A percentile compares a stretch with the other conserved stretches of the same genome.
Evolutionary conservation across 352 stramenopile species (phyloP).

Genomic region (Aphanomyces cochlioides): DNA sequence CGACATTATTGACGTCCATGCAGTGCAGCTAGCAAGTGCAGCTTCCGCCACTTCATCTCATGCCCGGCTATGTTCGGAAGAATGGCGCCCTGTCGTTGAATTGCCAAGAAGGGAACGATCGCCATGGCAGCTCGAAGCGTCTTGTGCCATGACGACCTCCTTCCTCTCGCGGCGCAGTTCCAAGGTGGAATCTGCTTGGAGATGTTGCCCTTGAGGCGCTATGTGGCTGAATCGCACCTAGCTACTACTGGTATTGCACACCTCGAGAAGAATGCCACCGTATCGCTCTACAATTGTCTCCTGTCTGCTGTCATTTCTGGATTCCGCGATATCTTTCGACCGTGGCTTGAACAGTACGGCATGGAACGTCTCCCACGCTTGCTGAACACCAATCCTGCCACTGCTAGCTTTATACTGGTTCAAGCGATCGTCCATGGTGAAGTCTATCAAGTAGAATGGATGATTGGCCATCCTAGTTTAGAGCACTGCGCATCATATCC

Average conservation of each 20-base stretch:
- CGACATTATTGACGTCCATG: no score
- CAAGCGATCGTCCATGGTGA: neutral
- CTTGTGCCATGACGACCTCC: neutral
- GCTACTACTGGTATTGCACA: neutral
- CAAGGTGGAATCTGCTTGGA: neutral
- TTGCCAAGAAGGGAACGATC: no score
- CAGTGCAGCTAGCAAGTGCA: no score
- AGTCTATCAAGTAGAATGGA: neutral
- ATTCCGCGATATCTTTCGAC: neutral
- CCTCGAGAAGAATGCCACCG: neutral
- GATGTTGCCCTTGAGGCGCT: neutral
- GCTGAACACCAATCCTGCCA: neutral
- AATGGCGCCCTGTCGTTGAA: no score
- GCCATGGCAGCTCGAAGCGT: no score
- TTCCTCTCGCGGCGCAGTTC: conserved; percentile 1
- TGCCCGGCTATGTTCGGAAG: no score
- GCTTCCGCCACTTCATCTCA: no score
- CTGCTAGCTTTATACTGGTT: neutral
- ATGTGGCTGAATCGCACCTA: neutral
- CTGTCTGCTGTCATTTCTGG: neutral
- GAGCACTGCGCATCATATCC: neutral
- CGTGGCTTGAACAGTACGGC: neutral
- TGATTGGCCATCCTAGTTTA: neutral
- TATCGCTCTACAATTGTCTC: neutral
- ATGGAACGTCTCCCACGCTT: neutral